phyloP scores from a whole-genome alignment of 768 basidiomycete genomes.

The Pleurotus sapidus region DNA sequence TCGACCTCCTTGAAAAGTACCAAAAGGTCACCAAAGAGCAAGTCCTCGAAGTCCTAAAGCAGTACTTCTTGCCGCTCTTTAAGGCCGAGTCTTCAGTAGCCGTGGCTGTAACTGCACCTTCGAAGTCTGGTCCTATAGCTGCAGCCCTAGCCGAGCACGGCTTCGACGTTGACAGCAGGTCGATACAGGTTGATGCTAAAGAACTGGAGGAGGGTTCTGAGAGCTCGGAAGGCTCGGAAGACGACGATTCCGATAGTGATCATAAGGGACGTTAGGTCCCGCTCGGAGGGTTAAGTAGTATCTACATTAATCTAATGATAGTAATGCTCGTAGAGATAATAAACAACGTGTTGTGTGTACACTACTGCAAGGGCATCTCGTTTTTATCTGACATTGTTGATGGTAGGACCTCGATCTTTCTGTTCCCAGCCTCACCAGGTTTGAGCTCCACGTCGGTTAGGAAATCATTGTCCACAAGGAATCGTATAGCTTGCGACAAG shows the following conservation, averaged over 20 bases:
- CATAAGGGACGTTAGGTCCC: slow-evolving; percentile 16
- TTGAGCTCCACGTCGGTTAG: slow-evolving; percentile 74
- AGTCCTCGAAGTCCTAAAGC: slow-evolving; percentile 63
- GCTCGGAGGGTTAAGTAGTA: neutral
- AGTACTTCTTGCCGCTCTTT: slow-evolving; percentile 85
- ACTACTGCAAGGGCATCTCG: no score
- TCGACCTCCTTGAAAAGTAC: slow-evolving; percentile 74
- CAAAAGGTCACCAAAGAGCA: slow-evolving; percentile 80
- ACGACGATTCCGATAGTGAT: slow-evolving; percentile 29
- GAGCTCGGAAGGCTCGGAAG: slow-evolving; percentile 26
- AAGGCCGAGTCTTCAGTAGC: slow-evolving; percentile 71
- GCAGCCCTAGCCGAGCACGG: slow-evolving; percentile 64
- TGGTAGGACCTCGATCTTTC: slow-evolving; percentile 58
- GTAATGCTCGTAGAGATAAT: neutral
- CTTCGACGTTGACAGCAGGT: slow-evolving; percentile 74
- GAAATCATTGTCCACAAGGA: slow-evolving; percentile 89
- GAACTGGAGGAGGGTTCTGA: slow-evolving; percentile 43
- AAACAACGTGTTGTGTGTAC: neutral
- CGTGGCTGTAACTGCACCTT: slow-evolving; percentile 80
- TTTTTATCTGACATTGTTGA: slow-evolving; percentile 4
- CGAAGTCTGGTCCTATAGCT: slow-evolving; percentile 71
- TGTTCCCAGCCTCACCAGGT: slow-evolving; percentile 70
- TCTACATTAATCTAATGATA: slow-evolving; percentile 12
- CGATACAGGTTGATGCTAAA: slow-evolving; percentile 55
- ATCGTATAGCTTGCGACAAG: slow-evolving; percentile 88